Percentiles rank a stretch among this genome's conserved stretches.
Conservation (phyloP, 345 rosid genomes). For the Turnera subulata region DNA sequence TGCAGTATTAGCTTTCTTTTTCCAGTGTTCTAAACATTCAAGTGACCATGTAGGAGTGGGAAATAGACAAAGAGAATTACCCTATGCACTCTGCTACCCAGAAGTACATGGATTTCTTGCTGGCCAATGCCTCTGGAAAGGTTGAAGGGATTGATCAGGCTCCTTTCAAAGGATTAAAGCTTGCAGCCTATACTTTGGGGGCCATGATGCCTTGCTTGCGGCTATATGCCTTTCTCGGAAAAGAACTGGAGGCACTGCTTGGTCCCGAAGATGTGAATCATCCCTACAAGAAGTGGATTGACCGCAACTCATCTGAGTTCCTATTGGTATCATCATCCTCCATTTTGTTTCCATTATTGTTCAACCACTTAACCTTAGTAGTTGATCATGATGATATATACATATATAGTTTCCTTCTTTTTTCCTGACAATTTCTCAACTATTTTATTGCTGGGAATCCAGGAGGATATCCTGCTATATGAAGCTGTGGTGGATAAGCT, state of each 20-base stretch:
- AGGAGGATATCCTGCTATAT: conserved; percentile 84
- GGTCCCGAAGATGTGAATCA: conserved; percentile 45
- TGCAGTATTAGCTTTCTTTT: not conserved
- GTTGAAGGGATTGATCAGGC: conserved; percentile 86
- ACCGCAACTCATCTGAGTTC: conserved; percentile 61
- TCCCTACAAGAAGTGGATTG: conserved; percentile 87
- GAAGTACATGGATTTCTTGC: conserved; percentile 75
- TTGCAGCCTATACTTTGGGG: conserved; percentile 93
- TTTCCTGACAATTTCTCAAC: conserved; percentile 23
- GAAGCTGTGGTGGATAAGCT: conserved; percentile 95
- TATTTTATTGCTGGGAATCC: conserved; percentile 29
- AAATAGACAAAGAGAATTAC: conserved; percentile 51
- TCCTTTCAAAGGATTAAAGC: conserved; percentile 90
- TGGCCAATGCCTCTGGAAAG: conserved; percentile 95
- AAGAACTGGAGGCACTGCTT: conserved; percentile 55
- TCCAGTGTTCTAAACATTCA: conserved; percentile 20
- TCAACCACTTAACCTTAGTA: conserved; percentile 17
- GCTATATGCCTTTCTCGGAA: conserved; percentile 79
- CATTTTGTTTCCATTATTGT: conserved; percentile 7
- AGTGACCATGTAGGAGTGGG: conserved; percentile 96
- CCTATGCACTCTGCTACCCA: conserved; percentile 60
- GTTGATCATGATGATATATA: too few relatives aligned
- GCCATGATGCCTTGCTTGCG: conserved; percentile 98
- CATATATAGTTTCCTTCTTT: conserved; percentile 21
- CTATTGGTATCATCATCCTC: conserved; percentile 58